Evolutionary conservation across 163 green algal genomes (phyloP), one percentile per base, ranked within the genome.

Genomic region (Prototheca cutis): DNA sequence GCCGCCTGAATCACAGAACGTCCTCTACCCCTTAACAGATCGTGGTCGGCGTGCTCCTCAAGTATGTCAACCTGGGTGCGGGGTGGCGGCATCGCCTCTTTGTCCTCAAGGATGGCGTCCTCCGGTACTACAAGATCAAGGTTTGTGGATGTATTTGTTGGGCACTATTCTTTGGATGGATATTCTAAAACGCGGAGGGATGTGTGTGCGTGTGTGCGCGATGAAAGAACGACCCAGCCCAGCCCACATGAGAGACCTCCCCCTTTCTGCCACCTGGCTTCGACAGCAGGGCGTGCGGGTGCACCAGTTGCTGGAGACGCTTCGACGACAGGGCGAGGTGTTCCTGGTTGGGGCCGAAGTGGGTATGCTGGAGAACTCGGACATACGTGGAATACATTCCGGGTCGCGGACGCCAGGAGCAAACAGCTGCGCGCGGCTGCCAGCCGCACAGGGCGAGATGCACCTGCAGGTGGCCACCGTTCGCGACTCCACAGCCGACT

Each of bases 61-160:
- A 93, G 57, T 91, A 81, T 40, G 82, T 91, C 4, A 89, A 88
- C 62, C 57, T 89, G 2, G 77, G 69, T 0, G 66, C 79, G 13
- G 81, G 81, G 2, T 93, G 80, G 80, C 54, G 71, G 32, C 77
- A 76, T 23, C 72, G 84, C 17, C 67, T 84, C 6, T 91, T 92
- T 66, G 78, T 93, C 2, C 67, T 93, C 7, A 55, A 85, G 8
- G 33, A 80, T 49, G 81, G 73, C 10, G 74, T 86, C 21, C 60
- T 89, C 33, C 64, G 66, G 3, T 86, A 89, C 54, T 87, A 85
- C 68, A 84, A 84, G 67, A 71, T 80, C 33, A 6, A 17, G 3
- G n/a, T 7, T n/a, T n/a, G n/a, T n/a, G n/a, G n/a, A n/a, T n/a
- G n/a, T n/a, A n/a, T n/a, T n/a, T n/a, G n/a, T n/a, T n/a, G n/a